Evolutionary conservation across 208 protist species (phyloP).

Genomic region (Blastocrithidia nonstop): DNA sequence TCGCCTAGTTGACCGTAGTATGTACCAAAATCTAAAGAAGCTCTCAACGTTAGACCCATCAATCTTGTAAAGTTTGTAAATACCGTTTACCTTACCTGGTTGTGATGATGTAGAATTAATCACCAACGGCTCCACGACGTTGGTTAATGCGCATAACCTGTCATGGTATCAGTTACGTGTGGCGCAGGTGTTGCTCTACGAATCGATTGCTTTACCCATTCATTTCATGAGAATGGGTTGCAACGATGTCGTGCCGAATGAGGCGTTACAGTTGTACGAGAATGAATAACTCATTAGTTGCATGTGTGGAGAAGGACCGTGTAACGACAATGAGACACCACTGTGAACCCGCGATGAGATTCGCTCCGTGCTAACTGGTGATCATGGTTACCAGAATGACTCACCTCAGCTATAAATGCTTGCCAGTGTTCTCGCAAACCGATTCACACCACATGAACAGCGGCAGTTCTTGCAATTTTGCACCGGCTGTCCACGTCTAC

Average conservation of each 20-base stretch:
- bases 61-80: conserved; percentile 25
- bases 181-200: conserved; percentile 44
- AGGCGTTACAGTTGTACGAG: conserved; percentile 41
- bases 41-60: conserved; percentile 17
- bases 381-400: conserved; percentile 82
- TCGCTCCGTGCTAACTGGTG: conserved; percentile 58
- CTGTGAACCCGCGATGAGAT: conserved; percentile 71
- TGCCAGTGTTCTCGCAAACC: conserved; percentile 33
- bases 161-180: conserved; percentile 40
- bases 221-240: conserved; percentile 52
- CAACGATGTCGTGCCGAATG: conserved; percentile 51
- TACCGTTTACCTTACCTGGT: conserved; percentile 79
- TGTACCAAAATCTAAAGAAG: conserved; percentile 26
- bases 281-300: conserved; percentile 39
- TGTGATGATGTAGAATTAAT: conserved; percentile 48
- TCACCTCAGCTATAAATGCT: conserved; percentile 64
- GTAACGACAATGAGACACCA: conserved; percentile 23
- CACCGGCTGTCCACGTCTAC: conserved; percentile 79
- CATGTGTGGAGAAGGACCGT: conserved; percentile 34
- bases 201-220: conserved; percentile 46
- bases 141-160: conserved; percentile 37
- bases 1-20: conserved; percentile 34
- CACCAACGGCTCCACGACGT: conserved; percentile 17
- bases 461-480: conserved; percentile 78
- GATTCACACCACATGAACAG: conserved; percentile 70